These are phyloP conservation scores for Imleria badia DNA, from an alignment of 768 basidiomycete genomes.

Conservation along the genomic window DNA sequence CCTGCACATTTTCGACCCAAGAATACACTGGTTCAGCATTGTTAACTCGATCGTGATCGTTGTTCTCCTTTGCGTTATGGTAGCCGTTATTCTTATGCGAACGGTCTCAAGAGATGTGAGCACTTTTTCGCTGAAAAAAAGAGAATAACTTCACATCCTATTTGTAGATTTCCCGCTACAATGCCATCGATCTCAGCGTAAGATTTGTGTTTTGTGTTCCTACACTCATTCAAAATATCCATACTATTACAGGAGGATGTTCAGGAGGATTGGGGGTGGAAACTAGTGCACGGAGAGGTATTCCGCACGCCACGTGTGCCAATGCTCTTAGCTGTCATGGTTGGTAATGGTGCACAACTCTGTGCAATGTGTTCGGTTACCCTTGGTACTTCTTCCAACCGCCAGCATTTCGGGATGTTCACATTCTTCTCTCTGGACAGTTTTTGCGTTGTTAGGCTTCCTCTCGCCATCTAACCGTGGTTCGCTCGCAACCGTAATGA, in stretches of 20 bases:
- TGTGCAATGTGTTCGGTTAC: conserved; percentile 87
- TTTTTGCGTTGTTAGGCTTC: conserved; percentile 91
- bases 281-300: conserved; percentile 94
- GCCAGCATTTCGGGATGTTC: not conserved
- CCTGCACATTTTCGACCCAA: conserved; percentile 88
- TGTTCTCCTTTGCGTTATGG: conserved; percentile 89
- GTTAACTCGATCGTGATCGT: conserved; percentile 92
- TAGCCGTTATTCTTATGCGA: conserved; percentile 84
- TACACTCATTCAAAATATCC: not conserved
- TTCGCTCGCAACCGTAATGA: conserved; percentile 70
- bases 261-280: conserved; percentile 99
- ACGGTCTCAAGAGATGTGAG: conserved; percentile 87
- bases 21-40: conserved; percentile 96
- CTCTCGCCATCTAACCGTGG: conserved; percentile 95
- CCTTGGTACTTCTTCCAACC: conserved; percentile 50
- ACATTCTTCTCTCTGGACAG: conserved; percentile 36
- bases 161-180: conserved; percentile 59
- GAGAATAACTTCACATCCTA: not conserved
- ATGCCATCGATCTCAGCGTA: conserved; percentile 88
- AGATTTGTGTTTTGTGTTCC: conserved; percentile 22
- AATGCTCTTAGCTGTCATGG: conserved; percentile 76
- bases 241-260: conserved; percentile 71
- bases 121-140: not conserved
- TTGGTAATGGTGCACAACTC: conserved; percentile 66
- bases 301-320: conserved; percentile 82